Conservation (phyloP, 768 basidiomycete genomes). For the Lepiota venenata region DNA sequence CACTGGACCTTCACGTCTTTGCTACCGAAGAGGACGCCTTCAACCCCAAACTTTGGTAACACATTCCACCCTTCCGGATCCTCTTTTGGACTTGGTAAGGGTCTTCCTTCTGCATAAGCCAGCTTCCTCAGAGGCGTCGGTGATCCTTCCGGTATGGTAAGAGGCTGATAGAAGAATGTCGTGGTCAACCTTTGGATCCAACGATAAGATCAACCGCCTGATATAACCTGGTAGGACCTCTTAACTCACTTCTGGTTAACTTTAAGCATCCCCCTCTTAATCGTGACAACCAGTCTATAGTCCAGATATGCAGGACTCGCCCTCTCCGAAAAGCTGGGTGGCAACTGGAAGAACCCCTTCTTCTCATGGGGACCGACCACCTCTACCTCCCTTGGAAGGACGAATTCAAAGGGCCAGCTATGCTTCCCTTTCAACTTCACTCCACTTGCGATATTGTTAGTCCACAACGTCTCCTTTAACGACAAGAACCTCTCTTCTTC, state of each 20-base stretch:
- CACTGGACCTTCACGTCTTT: conserved; percentile 30
- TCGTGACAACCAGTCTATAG: conserved; percentile 47
- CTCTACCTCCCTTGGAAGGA: conserved; percentile 40
- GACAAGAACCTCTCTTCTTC: conserved; percentile 48
- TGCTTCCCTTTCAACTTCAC: conserved; percentile 41
- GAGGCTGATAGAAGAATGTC: conserved; percentile 28
- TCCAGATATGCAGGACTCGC: conserved; percentile 56
- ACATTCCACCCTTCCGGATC: conserved; percentile 39
- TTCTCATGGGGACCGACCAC: conserved; percentile 30
- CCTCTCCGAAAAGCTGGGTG: conserved; percentile 53
- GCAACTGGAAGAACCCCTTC: conserved; percentile 36
- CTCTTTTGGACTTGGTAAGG: conserved; percentile 29
- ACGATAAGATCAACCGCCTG: too few species aligned
- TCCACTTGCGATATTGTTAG: conserved; percentile 16
- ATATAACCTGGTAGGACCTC: too few species aligned
- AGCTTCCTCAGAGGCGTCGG: conserved; percentile 31
- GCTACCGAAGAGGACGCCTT: conserved; percentile 30
- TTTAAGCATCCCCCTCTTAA: conserved; percentile 47
- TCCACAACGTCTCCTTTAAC: conserved; percentile 41
- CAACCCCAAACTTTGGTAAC: conserved; percentile 21
- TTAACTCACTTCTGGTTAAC: conserved; percentile 45
- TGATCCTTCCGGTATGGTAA: conserved; percentile 27
- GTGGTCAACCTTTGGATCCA: conserved; percentile 22
- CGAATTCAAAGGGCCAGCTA: conserved; percentile 46
- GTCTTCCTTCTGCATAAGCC: conserved; percentile 30